Percentiles rank a stretch among this genome's conserved stretches.
Conservation (phyloP, 441 rosid genomes). For the Euphorbia schlechtendalii region DNA sequence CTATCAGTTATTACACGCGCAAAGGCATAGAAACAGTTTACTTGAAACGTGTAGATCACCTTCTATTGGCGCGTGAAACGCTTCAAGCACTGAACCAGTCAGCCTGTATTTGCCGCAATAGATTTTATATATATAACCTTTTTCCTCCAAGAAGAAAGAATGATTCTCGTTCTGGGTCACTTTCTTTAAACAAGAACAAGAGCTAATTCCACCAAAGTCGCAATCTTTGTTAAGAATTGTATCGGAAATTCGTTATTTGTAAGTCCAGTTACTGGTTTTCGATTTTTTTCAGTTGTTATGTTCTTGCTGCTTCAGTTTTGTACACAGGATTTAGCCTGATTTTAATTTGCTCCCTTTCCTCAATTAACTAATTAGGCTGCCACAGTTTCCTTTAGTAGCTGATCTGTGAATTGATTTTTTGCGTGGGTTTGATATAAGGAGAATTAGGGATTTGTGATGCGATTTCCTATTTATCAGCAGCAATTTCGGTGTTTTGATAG, state of each 20-base stretch:
- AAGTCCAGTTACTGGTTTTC: slow-evolving; percentile 5
- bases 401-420: slow-evolving; percentile 4
- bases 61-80: slow-evolving; percentile 6
- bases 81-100: neutral
- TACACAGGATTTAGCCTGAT: neutral
- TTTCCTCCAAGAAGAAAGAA: neutral
- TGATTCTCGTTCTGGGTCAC: slow-evolving; percentile 15
- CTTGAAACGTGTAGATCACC: neutral
- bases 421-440: neutral
- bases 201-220: too few species aligned
- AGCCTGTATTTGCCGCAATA: slow-evolving; percentile 3
- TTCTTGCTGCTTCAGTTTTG: neutral
- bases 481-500: slow-evolving; percentile 14
- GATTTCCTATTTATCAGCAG: neutral
- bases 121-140: neutral
- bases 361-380: neutral
- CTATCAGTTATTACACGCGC: slow-evolving; percentile 2
- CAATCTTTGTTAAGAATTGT: too few species aligned
- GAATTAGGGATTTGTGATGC: slow-evolving; percentile 4
- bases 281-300: neutral
- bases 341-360: neutral
- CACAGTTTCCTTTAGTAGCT: neutral
- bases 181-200: neutral
- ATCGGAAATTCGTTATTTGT: slow-evolving; percentile 4
- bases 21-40: too few species aligned